A percentile compares a stretch with the other conserved stretches of the same genome.
Conservation (phyloP, 495 filamentous ascomycete genomes). For the Tuber indicum region DNA sequence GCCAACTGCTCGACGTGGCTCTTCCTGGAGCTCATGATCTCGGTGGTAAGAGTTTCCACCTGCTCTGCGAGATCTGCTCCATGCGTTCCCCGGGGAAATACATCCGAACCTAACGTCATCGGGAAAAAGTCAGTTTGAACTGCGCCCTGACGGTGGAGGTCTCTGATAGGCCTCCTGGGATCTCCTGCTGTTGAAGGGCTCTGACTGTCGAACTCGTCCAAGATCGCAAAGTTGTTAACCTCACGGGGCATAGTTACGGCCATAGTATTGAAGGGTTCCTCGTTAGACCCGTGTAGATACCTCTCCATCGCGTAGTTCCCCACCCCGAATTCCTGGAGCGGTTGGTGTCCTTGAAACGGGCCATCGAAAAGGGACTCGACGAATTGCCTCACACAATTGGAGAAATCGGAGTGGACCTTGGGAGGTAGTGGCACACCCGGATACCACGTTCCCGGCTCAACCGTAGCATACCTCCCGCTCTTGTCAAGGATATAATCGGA, state of each 20-base stretch:
- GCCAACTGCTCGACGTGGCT: background rate
- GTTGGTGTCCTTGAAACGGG: background rate
- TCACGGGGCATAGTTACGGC: background rate
- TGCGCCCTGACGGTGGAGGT: background rate
- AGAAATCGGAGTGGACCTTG: background rate
- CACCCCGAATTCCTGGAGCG: background rate
- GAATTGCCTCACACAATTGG: background rate
- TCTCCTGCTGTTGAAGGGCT: background rate
- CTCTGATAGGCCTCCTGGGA: background rate
- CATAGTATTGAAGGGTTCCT: background rate
- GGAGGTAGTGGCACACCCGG: background rate
- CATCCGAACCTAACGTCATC: background rate
- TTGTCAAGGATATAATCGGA: background rate
- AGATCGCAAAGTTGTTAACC: background rate
- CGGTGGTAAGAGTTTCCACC: background rate
- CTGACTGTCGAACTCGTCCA: background rate
- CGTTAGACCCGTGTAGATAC: background rate
- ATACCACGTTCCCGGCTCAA: background rate
- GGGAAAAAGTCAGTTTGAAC: background rate
- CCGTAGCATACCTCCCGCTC: background rate
- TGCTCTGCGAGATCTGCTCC: background rate
- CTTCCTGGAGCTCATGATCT: background rate
- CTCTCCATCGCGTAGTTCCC: background rate
- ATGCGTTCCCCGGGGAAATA: background rate
- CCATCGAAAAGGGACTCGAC: background rate